phyloP scores from a whole-genome alignment of 2,329 filamentous ascomycete species.

The Fusarium musae region DNA sequence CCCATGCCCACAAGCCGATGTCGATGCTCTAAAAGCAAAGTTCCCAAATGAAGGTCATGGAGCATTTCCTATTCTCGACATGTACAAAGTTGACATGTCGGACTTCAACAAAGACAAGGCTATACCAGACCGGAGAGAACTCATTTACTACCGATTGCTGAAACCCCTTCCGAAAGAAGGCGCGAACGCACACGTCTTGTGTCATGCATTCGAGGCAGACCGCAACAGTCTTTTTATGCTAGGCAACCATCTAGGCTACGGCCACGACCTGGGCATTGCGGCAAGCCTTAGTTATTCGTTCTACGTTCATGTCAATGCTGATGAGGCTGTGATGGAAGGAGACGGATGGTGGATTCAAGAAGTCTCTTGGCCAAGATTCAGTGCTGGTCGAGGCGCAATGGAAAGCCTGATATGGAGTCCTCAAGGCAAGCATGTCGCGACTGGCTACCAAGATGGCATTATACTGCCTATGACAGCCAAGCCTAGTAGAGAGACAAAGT shows the following conservation, averaged over 20 bases:
- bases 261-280: slow-evolving; percentile 53
- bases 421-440: slow-evolving; percentile 62
- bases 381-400: slow-evolving; percentile 59
- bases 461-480: slow-evolving; percentile 42
- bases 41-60: slow-evolving; percentile 54
- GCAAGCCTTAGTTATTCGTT: slow-evolving; percentile 63
- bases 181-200: slow-evolving; percentile 58
- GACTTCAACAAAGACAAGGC: slow-evolving; percentile 56
- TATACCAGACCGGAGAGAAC: slow-evolving; percentile 58
- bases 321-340: slow-evolving; percentile 59
- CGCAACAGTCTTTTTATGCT: slow-evolving; percentile 65
- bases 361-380: slow-evolving; percentile 59
- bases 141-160: slow-evolving; percentile 61
- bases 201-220: slow-evolving; percentile 64
- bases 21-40: slow-evolving; percentile 52
- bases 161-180: slow-evolving; percentile 54
- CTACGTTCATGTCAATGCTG: slow-evolving; percentile 62
- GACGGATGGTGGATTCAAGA: slow-evolving; percentile 67
- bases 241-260: slow-evolving; percentile 61
- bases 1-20: slow-evolving; percentile 58
- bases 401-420: slow-evolving; percentile 66
- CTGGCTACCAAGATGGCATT: slow-evolving; percentile 65
- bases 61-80: slow-evolving; percentile 61
- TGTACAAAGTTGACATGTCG: slow-evolving; percentile 66
- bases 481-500: slow-evolving; percentile 1